These are phyloP conservation scores for Spathaspora boniae DNA, from an alignment of 805 yeast species.

Conservation along the genomic window DNA sequence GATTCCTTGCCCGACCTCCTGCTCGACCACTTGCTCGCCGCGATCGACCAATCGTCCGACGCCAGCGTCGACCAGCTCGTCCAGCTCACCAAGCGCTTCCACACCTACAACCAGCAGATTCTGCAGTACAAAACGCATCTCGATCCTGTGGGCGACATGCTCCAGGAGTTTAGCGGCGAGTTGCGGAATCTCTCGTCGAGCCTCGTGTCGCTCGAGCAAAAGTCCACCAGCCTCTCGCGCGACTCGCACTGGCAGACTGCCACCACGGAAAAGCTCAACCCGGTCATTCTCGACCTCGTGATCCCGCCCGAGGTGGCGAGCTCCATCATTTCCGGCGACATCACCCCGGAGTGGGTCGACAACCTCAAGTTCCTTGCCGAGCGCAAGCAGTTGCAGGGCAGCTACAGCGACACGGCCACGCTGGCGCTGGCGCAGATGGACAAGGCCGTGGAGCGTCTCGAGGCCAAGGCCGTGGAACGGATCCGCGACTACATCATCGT, in stretches of 20 bases:
- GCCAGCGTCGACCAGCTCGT: constrained; percentile 7
- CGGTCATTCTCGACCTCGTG: constrained; percentile 70
- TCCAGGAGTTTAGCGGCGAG: constrained; percentile 56
- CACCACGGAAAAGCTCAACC: constrained; percentile 50
- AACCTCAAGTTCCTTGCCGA: constrained; percentile 56
- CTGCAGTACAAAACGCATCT: constrained; percentile 32
- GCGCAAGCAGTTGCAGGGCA: constrained; percentile 39
- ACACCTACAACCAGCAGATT: constrained; percentile 22
- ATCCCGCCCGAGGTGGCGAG: constrained; percentile 70
- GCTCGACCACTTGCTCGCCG: constrained; percentile 4
- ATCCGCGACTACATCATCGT: constrained; percentile 64
- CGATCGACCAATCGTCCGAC: background rate
- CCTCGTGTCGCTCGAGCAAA: constrained; percentile 29
- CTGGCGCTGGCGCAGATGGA: constrained; percentile 27
- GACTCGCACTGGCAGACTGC: constrained; percentile 25
- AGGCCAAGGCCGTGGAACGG: constrained; percentile 66
- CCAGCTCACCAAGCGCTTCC: constrained; percentile 15
- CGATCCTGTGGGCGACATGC: constrained; percentile 50
- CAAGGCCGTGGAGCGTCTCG: constrained; percentile 47
- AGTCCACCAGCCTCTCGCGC: constrained; percentile 28
- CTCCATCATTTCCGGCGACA: constrained; percentile 54
- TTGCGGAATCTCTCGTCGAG: constrained; percentile 30
- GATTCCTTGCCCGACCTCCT: no score
- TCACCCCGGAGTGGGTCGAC: constrained; percentile 64
- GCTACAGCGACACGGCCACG: constrained; percentile 1